These are phyloP conservation scores for Pulveroboletus sp. DNA, from an alignment of 768 basidiomycete species.

Conservation along the genomic window DNA sequence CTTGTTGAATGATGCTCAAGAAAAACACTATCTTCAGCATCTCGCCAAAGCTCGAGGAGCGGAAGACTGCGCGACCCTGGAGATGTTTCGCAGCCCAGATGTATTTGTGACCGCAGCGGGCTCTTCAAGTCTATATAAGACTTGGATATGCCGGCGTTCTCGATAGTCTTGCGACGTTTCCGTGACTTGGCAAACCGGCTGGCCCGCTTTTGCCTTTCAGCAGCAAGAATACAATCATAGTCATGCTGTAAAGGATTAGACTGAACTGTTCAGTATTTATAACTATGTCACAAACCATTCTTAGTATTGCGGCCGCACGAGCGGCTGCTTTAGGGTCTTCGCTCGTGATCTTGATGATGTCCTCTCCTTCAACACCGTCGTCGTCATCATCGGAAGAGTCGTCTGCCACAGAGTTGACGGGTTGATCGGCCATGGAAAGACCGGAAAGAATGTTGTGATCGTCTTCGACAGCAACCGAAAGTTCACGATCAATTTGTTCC, in stretches of 20 bases:
- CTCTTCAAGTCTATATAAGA: conserved; percentile 8
- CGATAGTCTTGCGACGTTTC: conserved; percentile 37
- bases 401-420: conserved; percentile 6
- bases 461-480: conserved; percentile 31
- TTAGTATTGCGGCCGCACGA: conserved; percentile 89
- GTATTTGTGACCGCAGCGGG: conserved; percentile 13
- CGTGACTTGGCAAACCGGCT: conserved; percentile 34
- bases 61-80: conserved; percentile 34
- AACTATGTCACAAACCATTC: conserved; percentile 54
- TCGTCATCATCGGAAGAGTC: conserved; percentile 28
- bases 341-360: conserved; percentile 79
- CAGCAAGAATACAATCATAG: conserved; percentile 68
- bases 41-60: conserved; percentile 27
- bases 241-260: conserved; percentile 56
- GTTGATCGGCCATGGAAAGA: background rate
- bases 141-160: conserved; percentile 32
- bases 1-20: conserved; percentile 25
- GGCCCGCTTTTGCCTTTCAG: conserved; percentile 26
- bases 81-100: conserved; percentile 14
- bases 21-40: conserved; percentile 29
- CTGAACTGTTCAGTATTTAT: background rate
- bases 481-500: conserved; percentile 34
- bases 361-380: conserved; percentile 36
- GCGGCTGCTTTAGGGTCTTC: conserved; percentile 86
- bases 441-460: background rate